Base-by-base conservation (phyloP, 257 asterid genomes). In the Penstemon barbatus region DNA sequence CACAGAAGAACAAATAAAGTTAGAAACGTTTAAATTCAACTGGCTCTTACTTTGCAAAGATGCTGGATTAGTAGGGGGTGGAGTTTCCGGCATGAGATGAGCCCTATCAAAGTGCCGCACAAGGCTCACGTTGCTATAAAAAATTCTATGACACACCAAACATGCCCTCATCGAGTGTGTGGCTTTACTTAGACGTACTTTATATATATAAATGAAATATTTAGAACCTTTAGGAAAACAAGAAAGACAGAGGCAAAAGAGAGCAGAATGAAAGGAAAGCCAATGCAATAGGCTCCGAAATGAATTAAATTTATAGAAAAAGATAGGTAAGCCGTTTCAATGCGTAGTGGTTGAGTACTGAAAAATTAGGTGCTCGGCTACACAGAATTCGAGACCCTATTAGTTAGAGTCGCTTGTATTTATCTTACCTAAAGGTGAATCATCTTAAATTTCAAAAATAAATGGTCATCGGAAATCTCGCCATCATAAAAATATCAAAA, bases 41-140 rank as follows among this genome's bases (percentile, higher is more conserved):
- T 15, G 58, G 19, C 52, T 49, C 37, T 43, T 50, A 25, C 33
- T 25, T 48, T 7, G 69, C 55, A 66, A 37, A 61, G 74, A 18
- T 55, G 59, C 76, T 41, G 69, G 62, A 54, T 39, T 61, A 68
- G 57, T 56, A 4, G 13, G 25, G 25, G 0, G 40, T n/a, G 43
- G 8, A 25, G 2, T 25, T 36, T 69, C 75, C 0, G 43, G 63
- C 9, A 50, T 5, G 1, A 63, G 33, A 60, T 81, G 83, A 60
- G 75, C 19, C 76, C 52, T 81, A 46, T 45, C 83, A 64, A 78
- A 81, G 66, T 81, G 86, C 4, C 72, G 13, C 50, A 75, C 63
- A 7, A 81, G 78, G 70, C 76, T 73, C 11, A 72, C 61, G 44
- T 78, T 75, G 61, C 78, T 74, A 18, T 6, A 66, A 62, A 81